Conservation (phyloP, 1,139 yeast genomes). For the Yamadazyma siamensis region DNA sequence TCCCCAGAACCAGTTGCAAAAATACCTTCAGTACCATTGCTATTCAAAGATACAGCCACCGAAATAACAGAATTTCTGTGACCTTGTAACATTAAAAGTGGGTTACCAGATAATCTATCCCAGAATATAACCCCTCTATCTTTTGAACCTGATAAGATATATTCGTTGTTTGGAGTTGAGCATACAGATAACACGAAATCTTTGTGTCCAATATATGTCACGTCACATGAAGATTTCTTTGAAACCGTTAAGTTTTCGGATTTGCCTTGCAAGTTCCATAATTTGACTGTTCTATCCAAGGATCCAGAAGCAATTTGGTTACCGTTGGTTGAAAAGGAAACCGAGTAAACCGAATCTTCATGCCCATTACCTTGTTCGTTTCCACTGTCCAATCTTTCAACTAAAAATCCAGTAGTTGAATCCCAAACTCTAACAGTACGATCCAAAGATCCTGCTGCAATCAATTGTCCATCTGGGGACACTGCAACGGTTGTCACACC, state of each 20-base stretch:
- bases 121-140: conserved; percentile 97
- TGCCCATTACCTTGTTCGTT: conserved; percentile 88
- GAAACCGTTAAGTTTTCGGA: conserved; percentile 41
- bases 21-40: conserved; percentile 66
- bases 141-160: conserved; percentile 90
- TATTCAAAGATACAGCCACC: conserved; percentile 83
- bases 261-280: conserved; percentile 80
- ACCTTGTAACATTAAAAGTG: conserved; percentile 93
- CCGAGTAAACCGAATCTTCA: conserved; percentile 94
- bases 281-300: conserved; percentile 90
- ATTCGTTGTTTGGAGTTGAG: conserved; percentile 89
- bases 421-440: conserved; percentile 98
- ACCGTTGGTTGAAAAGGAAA: conserved; percentile 90
- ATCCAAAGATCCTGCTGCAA: conserved; percentile 96
- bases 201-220: conserved; percentile 92
- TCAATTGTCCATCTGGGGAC: conserved; percentile 89
- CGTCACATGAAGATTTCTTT: conserved; percentile 70
- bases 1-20: conserved; percentile 99
- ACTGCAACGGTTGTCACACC: conserved; percentile 98
- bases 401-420: conserved; percentile 86
- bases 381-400: conserved; percentile 90
- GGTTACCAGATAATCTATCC: conserved; percentile 92
- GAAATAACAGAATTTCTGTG: conserved; percentile 95
- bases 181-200: conserved; percentile 95
- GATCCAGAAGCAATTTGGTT: conserved; percentile 93